Conservation (phyloP, 345 rosid species). For the Gossypium anomalum region DNA sequence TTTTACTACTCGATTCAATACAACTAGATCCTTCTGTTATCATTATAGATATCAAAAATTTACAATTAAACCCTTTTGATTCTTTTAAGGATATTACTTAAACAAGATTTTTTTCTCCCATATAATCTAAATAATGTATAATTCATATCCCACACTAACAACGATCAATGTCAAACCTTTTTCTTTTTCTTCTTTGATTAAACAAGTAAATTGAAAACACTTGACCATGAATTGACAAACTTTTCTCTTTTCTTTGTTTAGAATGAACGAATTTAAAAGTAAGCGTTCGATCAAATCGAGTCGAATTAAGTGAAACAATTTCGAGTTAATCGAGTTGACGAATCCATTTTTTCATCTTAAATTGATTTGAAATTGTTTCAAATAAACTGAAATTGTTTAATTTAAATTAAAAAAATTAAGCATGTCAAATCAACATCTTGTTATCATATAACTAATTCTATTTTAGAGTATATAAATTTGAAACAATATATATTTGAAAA, state of each 20-base stretch:
- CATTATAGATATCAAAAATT: background rate
- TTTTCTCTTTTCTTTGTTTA: background rate
- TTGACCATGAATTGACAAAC: background rate
- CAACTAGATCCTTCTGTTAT: background rate
- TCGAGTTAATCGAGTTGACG: rapidly evolving
- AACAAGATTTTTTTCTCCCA: background rate
- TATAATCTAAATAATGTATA: constrained; percentile 1
- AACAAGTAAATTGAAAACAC: constrained; percentile 1
- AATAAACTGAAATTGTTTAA: no score
- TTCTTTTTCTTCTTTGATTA: background rate
- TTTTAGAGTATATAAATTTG: no score
- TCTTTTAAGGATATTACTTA: background rate
- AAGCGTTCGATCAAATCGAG: background rate
- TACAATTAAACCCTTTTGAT: background rate
- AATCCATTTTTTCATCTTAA: no score
- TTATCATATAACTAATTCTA: no score
- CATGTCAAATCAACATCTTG: no score
- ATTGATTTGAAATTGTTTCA: no score
- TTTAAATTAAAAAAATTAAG: no score
- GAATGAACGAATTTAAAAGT: no score
- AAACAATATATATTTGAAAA: no score
- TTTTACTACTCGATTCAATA: no score
- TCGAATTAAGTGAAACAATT: no score
- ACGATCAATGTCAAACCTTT: background rate
- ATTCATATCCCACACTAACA: background rate